Evolutionary conservation across 352 stramenopile genomes (phyloP), one percentile per base, ranked within the genome.

Genomic region (Phytopythium oedochilum): DNA sequence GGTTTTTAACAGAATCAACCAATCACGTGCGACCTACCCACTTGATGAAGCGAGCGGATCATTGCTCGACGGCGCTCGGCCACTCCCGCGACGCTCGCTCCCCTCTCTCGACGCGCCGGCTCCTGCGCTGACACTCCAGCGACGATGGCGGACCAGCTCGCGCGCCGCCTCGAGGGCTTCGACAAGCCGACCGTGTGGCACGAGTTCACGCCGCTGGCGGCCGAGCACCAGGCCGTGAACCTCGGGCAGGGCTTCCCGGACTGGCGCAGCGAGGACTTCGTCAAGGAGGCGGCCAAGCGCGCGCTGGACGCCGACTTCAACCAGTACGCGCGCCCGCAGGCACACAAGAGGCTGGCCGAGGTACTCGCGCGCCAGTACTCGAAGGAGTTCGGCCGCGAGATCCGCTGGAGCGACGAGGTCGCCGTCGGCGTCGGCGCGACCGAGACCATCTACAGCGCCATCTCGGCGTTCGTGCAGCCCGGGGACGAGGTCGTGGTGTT

Each of bases 401-500:
- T 98, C 58, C 76, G 97, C n/a, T 82, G 92, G 54, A 75, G 89
- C 45, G 82, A 86, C 51, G 86, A 99, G 61, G 79, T 99, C 40
- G 86, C 95, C 10, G 78, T 99, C 23, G 96, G 92, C 20, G 89
- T 98, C 11, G 96, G 96, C 12, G 95, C 93, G 2, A 97, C 89
- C 35, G 92, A 98, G 76, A 97, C 93, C 29, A 85, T 99, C 52
- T 98, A 98, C 74, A 82, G 96, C 17, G 84, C 89, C 49, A 63
- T 98, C 26, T 88, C 94, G 53, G 90, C 91, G 5, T 84, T 99
- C 45, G 75, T 99, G 22, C 77, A 96, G 61, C 83, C 90, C 6
- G 93, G 88, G 8, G 95, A 99, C 68, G 97, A 99, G 65, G 97
- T 99, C 14, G 80, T 99, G 44, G 67, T 99, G 20, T 92, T 99